Evolutionary conservation across 495 filamentous ascomycete species (phyloP), one percentile per base, ranked within the genome.

Genomic region (Aspergillus ellipticus): DNA sequence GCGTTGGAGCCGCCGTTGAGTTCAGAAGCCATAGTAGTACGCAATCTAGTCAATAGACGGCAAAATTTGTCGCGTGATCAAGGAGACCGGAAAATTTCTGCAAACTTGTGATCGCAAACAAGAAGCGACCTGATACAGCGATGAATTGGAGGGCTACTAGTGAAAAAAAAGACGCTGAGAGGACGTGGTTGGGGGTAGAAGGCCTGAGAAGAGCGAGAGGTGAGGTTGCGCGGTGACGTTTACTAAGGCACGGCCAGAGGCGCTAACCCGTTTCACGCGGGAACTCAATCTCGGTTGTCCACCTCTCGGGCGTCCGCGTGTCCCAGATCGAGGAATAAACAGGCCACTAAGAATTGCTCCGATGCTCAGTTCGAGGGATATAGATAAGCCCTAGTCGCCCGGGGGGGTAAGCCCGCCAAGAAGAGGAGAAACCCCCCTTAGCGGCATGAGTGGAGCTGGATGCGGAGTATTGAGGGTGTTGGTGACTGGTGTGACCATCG

Each of bases 191-290:
- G 49, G 42, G 31, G 54, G 45, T 42, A 54, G 41, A 53, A 58
- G 49, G 39, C 39, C 19, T 11, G 26, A 13, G 55, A 54, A 52
- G 46, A 49, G 33, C 29, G 47, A 51, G 55, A 70, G 53, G 54
- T 68, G 70, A 73, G 67, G 69, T 73, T 68, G 68, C 67, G 66
- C 66, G 60, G 69, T 75, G 70, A 73, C 70, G 70, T 73, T 71
- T 65, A 69, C 66, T 69, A 68, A 67, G 59, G 53, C 37, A n/a
- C 37, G 51, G 45, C 61, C 55, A 59, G 55, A 22, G 60, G 58
- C 61, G 57, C 64, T 72, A 65, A 64, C 57, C 55, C 58, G 48
- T 57, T 71, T 63, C 53, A 56, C 41, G 37, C 50, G 33, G 55
- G 56, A 61, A 60, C 56, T 63, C 56, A 66, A 62, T 62, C 58